Conservation (phyloP, 2,329 filamentous ascomycete species). For the Didymella glomerata region DNA sequence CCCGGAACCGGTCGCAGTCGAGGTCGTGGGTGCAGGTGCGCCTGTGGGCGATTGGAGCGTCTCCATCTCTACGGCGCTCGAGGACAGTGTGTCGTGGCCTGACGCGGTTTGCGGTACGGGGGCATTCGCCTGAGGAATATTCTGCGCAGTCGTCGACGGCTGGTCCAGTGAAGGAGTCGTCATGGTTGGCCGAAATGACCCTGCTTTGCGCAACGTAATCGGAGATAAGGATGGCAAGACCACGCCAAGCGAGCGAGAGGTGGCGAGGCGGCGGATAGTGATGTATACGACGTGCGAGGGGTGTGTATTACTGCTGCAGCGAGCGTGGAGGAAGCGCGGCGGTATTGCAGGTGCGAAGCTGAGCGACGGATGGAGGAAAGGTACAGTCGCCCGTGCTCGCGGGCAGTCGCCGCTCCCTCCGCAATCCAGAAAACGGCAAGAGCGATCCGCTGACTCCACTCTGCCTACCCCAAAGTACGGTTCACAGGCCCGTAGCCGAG, state of each 20-base stretch:
- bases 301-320: constrained; percentile 13
- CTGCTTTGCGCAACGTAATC: constrained; percentile 26
- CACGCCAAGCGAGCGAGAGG: constrained; percentile 28
- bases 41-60: constrained; percentile 37
- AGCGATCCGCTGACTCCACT: constrained; percentile 35
- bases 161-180: constrained; percentile 41
- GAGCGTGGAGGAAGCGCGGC: constrained; percentile 13
- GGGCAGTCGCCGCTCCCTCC: constrained; percentile 34
- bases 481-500: constrained; percentile 17
- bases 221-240: constrained; percentile 31
- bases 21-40: constrained; percentile 27
- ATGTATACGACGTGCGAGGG: constrained; percentile 4
- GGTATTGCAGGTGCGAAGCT: constrained; percentile 15
- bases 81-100: constrained; percentile 32
- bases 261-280: constrained; percentile 6
- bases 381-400: constrained; percentile 33
- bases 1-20: constrained; percentile 27
- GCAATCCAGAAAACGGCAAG: constrained; percentile 37
- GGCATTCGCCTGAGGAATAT: constrained; percentile 32
- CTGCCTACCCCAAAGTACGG: constrained; percentile 21
- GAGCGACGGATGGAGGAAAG: constrained; percentile 26
- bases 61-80: constrained; percentile 49
- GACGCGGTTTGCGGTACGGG: constrained; percentile 36
- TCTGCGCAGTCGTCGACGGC: constrained; percentile 37
- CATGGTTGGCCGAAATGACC: constrained; percentile 40